A percentile compares a stretch with the other conserved stretches of the same genome.
phyloP scores from a whole-genome alignment of 352 stramenopile species.

The Pythium sp. region DNA sequence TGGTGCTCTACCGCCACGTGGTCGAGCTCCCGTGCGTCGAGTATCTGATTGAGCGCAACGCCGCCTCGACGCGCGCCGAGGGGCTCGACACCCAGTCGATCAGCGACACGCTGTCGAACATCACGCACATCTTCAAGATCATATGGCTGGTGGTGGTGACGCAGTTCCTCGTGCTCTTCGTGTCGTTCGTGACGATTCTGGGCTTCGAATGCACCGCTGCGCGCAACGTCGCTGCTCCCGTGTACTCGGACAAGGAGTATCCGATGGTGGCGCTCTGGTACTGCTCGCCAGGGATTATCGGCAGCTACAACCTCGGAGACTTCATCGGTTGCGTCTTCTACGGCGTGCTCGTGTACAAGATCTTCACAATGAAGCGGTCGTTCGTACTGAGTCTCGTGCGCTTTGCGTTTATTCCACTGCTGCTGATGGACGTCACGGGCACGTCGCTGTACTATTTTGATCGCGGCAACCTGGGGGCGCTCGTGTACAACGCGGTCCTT shows the following conservation, averaged over 20 bases:
- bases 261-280: conserved; percentile 37
- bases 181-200: conserved; percentile 48
- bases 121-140: conserved; percentile 45
- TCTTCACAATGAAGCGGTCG: conserved; percentile 50
- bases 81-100: conserved; percentile 30
- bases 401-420: conserved; percentile 51
- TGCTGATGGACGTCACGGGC: conserved; percentile 48
- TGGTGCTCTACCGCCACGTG: conserved; percentile 44
- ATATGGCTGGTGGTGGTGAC: conserved; percentile 44
- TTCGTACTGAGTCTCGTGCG: conserved; percentile 40
- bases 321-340: conserved; percentile 54
- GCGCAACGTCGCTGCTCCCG: conserved; percentile 26
- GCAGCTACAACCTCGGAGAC: conserved; percentile 62
- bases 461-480: conserved; percentile 22
- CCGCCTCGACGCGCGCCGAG: conserved; percentile 25
- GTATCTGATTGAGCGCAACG: conserved; percentile 56
- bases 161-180: conserved; percentile 63
- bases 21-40: conserved; percentile 37
- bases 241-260: conserved; percentile 23
- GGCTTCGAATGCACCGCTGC: conserved; percentile 49
- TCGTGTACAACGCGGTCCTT: conserved; percentile 42
- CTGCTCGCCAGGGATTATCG: conserved; percentile 50
- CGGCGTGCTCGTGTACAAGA: conserved; percentile 44
- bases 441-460: conserved; percentile 58
- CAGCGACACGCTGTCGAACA: conserved; percentile 31